Evolutionary conservation across 345 rosid genomes (phyloP).

Genomic region (Gossypium rotundifolium): DNA sequence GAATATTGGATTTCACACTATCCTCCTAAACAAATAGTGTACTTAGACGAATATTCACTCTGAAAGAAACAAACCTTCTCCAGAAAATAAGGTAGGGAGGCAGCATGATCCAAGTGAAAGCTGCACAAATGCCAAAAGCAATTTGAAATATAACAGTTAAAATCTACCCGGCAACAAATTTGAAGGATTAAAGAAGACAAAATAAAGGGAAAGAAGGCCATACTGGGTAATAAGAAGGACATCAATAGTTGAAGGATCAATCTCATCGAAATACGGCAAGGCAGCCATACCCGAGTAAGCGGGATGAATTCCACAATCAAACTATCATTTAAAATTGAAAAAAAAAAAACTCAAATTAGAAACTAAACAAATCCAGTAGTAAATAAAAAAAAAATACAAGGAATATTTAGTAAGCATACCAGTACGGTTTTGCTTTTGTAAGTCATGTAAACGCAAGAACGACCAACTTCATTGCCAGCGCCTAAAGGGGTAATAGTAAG

Average conservation of each 20-base stretch:
- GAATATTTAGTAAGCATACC: conserved; percentile 25
- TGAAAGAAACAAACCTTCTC: conserved; percentile 60
- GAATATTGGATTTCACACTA: too few relatives aligned
- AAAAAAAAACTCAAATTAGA: not conserved
- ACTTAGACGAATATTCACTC: not conserved
- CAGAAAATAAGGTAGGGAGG: conserved; percentile 87
- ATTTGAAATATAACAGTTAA: not conserved
- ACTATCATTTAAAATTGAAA: conserved; percentile 29
- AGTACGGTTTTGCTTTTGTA: conserved; percentile 70
- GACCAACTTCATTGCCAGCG: conserved; percentile 92
- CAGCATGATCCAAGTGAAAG: conserved; percentile 99
- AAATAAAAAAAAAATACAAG: not conserved
- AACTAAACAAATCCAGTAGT: not conserved
- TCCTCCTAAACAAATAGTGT: too few relatives aligned
- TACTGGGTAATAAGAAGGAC: conserved; percentile 93
- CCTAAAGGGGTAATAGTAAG: conserved; percentile 79
- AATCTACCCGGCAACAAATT: not conserved
- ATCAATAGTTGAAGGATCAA: conserved; percentile 83
- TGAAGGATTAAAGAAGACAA: not conserved
- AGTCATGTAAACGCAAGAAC: conserved; percentile 88
- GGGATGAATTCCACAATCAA: conserved; percentile 93
- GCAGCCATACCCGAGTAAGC: conserved; percentile 93
- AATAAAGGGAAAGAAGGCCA: conserved; percentile 16
- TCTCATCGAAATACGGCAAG: conserved; percentile 88
- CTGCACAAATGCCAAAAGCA: conserved; percentile 36